Evolutionary conservation across 2,329 filamentous ascomycete genomes (phyloP), one percentile per base, ranked within the genome.

Genomic region (Grosmannia clavigera): DNA sequence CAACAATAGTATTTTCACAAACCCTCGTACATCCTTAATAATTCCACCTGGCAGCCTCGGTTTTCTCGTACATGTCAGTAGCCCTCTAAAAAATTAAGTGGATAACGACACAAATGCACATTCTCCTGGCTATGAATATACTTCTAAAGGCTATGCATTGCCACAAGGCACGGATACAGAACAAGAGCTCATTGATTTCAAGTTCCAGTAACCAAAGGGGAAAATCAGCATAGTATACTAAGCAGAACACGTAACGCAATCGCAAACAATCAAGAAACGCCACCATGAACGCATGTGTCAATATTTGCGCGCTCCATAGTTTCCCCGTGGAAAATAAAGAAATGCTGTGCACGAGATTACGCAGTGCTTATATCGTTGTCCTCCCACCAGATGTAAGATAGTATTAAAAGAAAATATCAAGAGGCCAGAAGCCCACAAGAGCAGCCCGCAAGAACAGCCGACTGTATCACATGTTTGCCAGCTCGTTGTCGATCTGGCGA

Each of bases 401-500:
- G 25, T 51, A 51, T 51, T 27, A 51, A 46, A 40, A 14, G 14
- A 9, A 46, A 46, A 46, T 46, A n/a, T 46, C 9, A 40, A 40
- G 38, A 46, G 43, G 22, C 7, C 43, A 46, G 16, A 16, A 46
- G 19, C 43, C 43, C 16, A n/a, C 19, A 46, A 46, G 19, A 43
- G 9, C 16, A n/a, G 43, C 38, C 38, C 3, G 38, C 38, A 40
- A n/a, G 19, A n/a, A 19, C 2, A 31, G 50, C 25, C 10, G 50
- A 27, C 50, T 19, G 48, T 46, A 22, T 46, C 43, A 96, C 92
- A 97, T 96, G 73, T 87, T 95, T 64, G 92, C 91, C 70, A 99
- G 77, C 77, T 97, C 92, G 60, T 83, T 82, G 74, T 99, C 94
- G 73, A 99, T 97, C 76, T 92, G 88, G 66, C 86, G 81, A 75